These are phyloP conservation scores for Auriscalpium orientale DNA, from an alignment of 768 basidiomycete genomes.

Conservation along the genomic window DNA sequence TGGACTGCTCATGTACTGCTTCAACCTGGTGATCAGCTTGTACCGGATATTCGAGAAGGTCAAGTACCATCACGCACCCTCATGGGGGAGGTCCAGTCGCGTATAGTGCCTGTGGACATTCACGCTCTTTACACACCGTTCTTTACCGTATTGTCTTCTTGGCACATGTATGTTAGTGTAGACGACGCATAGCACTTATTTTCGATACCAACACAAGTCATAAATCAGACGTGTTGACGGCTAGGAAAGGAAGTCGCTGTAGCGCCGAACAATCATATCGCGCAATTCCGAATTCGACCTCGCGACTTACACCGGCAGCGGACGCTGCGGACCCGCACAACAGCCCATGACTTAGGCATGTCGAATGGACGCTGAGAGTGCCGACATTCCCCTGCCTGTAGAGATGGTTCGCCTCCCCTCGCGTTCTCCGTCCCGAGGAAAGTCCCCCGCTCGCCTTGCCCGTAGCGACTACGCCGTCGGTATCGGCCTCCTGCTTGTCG, in stretches of 20 bases:
- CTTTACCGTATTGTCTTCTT: background rate
- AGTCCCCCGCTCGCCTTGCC: background rate
- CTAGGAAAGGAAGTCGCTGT: background rate
- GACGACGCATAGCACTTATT: background rate
- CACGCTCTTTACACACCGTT: background rate
- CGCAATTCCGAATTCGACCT: background rate
- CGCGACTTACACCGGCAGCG: background rate
- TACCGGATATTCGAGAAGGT: constrained; percentile 88
- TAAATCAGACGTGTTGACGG: background rate
- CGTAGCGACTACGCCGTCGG: constrained; percentile 45
- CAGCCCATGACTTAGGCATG: background rate
- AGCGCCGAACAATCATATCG: background rate
- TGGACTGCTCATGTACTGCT: constrained; percentile 73
- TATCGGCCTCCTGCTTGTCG: constrained; percentile 60
- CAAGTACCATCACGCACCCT: constrained; percentile 46
- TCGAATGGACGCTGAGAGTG: background rate
- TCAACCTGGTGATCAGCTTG: constrained; percentile 76
- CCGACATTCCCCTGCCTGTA: background rate
- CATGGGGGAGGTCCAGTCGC: background rate
- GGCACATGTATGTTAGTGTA: background rate
- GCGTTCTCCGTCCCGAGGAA: background rate
- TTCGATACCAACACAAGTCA: background rate
- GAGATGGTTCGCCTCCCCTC: constrained; percentile 12
- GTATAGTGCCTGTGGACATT: background rate
- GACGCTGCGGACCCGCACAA: background rate